Percentiles rank a stretch among this genome's conserved stretches.
phyloP scores from a whole-genome alignment of 805 yeast genomes.

The baker's yeast (Saccharomyces cerevisiae) region DNA sequence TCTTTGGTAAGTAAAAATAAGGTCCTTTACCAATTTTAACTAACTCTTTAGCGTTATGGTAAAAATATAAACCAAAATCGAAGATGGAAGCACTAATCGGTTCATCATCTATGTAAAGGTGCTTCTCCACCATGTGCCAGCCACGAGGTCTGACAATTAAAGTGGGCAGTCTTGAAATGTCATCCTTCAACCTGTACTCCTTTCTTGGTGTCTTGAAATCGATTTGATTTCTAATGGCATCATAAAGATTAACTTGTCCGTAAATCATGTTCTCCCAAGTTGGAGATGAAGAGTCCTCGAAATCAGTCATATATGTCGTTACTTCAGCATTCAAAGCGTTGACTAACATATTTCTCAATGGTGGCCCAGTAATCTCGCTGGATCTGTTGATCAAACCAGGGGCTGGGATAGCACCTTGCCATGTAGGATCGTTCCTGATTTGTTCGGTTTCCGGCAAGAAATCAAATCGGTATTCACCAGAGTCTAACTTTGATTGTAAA shows the following conservation, averaged over 20 bases:
- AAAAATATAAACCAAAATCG: slow-evolving; percentile 74
- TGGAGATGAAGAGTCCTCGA: slow-evolving; percentile 78
- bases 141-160: slow-evolving; percentile 83
- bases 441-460: slow-evolving; percentile 60
- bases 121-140: slow-evolving; percentile 76
- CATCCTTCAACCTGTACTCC: slow-evolving; percentile 46
- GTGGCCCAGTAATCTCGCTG: slow-evolving; percentile 80
- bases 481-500: slow-evolving; percentile 53
- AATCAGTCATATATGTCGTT: slow-evolving; percentile 79
- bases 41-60: slow-evolving; percentile 59
- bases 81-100: slow-evolving; percentile 71
- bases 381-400: slow-evolving; percentile 68
- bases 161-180: slow-evolving; percentile 44
- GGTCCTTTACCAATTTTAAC: slow-evolving; percentile 66
- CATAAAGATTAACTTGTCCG: slow-evolving; percentile 74
- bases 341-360: slow-evolving; percentile 75
- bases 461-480: slow-evolving; percentile 47
- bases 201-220: slow-evolving; percentile 38
- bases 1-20: slow-evolving; percentile 74
- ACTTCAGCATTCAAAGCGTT: slow-evolving; percentile 74
- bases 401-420: slow-evolving; percentile 70
- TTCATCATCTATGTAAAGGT: slow-evolving; percentile 61
- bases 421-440: slow-evolving; percentile 62
- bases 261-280: slow-evolving; percentile 74
- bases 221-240: slow-evolving; percentile 63